A percentile compares a stretch with the other conserved stretches of the same genome.
Evolutionary conservation across 2,329 filamentous ascomycete genomes (phyloP).

Genomic region (Magnaporthiopsis poae): DNA sequence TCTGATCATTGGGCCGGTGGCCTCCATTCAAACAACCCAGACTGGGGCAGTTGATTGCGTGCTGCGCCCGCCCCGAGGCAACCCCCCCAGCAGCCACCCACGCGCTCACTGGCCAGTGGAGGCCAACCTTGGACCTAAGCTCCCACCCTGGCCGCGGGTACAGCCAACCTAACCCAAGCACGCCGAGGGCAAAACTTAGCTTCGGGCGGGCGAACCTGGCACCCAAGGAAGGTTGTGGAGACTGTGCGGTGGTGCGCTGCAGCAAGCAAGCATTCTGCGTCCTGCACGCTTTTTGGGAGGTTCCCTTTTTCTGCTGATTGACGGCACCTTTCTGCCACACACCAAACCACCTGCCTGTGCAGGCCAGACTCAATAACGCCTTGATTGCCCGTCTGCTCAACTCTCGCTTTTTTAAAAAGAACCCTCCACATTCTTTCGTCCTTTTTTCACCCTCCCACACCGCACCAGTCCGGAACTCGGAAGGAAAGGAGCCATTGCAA

Average conservation of each 20-base stretch:
- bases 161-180: background rate
- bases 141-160: background rate
- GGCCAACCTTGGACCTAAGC: background rate
- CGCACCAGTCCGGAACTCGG: slow-evolving; percentile 12
- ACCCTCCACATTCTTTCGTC: slow-evolving; percentile 3
- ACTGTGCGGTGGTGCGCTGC: slow-evolving; percentile 1
- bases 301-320: no score
- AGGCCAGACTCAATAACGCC: slow-evolving; percentile 1
- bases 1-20: no score
- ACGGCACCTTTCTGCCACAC: background rate
- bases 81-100: no score
- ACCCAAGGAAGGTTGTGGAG: background rate
- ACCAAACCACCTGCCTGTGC: background rate
- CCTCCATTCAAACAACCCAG: no score
- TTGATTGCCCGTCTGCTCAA: background rate
- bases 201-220: background rate
- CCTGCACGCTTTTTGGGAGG: background rate
- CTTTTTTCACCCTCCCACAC: slow-evolving; percentile 20
- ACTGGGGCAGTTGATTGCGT: no score
- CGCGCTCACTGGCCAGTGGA: background rate
- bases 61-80: no score
- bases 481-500: slow-evolving; percentile 20
- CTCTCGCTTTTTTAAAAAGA: slow-evolving; percentile 1
- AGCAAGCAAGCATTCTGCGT: slow-evolving; percentile 3
- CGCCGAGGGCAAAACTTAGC: background rate